phyloP scores from a whole-genome alignment of 176 grass and related monocot genomes.

The Hyparrhenia diplandra region DNA sequence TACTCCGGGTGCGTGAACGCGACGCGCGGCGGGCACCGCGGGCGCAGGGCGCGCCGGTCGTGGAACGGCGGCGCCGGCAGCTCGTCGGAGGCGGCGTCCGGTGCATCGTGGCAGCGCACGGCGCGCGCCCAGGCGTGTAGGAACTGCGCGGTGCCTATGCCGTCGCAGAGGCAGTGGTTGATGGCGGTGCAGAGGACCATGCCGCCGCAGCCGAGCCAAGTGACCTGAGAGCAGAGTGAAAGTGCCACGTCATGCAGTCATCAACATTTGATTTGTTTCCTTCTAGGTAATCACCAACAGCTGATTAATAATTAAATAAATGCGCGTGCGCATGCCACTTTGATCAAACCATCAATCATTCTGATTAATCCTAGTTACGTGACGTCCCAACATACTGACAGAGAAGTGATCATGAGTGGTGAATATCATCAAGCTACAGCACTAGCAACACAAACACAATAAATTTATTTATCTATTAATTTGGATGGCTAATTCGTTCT shows the following conservation, averaged over 20 bases:
- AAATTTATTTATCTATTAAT: too few species aligned
- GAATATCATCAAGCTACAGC: too few species aligned
- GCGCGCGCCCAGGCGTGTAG: conserved; percentile 74
- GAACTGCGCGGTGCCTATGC: conserved; percentile 77
- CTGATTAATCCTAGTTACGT: neutral
- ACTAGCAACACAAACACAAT: too few species aligned
- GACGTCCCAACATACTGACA: neutral
- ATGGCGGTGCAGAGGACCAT: conserved; percentile 79
- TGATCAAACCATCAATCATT: neutral
- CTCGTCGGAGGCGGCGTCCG: neutral
- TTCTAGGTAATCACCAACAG: neutral
- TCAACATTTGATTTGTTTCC: neutral
- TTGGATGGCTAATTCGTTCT: neutral
- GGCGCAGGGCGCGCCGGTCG: conserved; percentile 59
- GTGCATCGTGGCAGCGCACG: neutral
- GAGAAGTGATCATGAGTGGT: neutral
- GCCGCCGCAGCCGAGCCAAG: conserved; percentile 77
- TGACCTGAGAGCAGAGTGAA: conserved; percentile 39
- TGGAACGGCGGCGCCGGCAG: conserved; percentile 39
- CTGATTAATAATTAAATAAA: neutral
- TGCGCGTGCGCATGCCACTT: neutral
- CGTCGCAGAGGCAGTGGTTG: conserved; percentile 92
- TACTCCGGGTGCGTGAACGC: conserved; percentile 84
- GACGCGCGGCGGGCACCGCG: conserved; percentile 53
- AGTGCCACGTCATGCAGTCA: neutral